A percentile compares a stretch with the other conserved stretches of the same genome.
phyloP scores from a whole-genome alignment of 2,329 filamentous ascomycete genomes.

The Chaetothyriales sp. region DNA sequence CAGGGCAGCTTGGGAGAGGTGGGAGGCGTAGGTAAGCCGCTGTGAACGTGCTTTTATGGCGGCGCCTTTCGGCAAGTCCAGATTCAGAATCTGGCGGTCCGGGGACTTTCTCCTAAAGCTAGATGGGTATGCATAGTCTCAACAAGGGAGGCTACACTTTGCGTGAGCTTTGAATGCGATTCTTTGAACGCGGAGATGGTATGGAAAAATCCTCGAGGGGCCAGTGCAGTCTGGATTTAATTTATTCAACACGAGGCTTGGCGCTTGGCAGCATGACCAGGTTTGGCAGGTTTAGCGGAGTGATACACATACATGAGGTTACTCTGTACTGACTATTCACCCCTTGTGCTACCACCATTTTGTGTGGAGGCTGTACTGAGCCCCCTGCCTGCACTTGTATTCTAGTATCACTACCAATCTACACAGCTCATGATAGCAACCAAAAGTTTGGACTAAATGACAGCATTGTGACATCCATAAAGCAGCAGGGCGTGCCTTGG shows the following conservation, averaged over 20 bases:
- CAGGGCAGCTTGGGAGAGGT: slow-evolving; percentile 27
- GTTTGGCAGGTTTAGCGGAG: background rate
- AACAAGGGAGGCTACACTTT: slow-evolving; percentile 43
- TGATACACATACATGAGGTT: too few species aligned
- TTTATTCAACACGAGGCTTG: background rate
- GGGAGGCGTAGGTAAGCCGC: slow-evolving; percentile 66
- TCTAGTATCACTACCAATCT: too few species aligned
- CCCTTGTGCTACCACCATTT: too few species aligned
- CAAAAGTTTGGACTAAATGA: too few species aligned
- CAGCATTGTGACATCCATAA: too few species aligned
- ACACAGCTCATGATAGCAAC: too few species aligned
- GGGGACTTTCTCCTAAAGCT: slow-evolving; percentile 99
- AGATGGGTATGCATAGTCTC: slow-evolving; percentile 25
- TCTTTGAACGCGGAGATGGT: slow-evolving; percentile 79
- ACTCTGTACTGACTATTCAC: too few species aligned
- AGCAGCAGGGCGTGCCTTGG: too few species aligned
- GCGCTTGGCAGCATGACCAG: background rate
- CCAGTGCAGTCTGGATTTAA: background rate
- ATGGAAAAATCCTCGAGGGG: background rate
- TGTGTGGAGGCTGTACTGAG: too few species aligned
- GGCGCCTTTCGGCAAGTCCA: slow-evolving; percentile 87
- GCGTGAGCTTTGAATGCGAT: slow-evolving; percentile 99
- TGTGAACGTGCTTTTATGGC: slow-evolving; percentile 85
- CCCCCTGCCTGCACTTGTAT: too few species aligned
- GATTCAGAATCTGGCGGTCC: slow-evolving; percentile 54